Evolutionary conservation across 1,284 basidiomycete species (phyloP).

Genomic region (Cryptococcus maquisensis): DNA sequence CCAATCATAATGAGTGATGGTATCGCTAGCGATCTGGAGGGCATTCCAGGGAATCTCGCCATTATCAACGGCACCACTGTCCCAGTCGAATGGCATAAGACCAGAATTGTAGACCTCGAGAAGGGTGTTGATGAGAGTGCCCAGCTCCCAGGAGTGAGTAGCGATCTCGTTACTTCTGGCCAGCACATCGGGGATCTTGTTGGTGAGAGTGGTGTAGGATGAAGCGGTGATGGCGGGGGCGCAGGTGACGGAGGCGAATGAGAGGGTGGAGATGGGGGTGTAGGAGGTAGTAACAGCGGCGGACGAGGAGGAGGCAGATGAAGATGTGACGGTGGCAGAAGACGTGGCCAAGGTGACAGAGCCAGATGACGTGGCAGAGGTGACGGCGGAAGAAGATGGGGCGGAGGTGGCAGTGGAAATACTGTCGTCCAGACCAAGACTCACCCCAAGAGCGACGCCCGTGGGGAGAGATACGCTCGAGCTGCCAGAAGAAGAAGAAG

Average conservation of each 20-base stretch:
- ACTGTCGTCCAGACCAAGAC: no score
- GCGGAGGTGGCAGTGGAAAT: no score
- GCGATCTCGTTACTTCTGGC: conserved; percentile 20
- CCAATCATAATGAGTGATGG: conserved; percentile 18
- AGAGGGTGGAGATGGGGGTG: background rate
- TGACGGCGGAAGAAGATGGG: no score
- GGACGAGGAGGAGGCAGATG: background rate
- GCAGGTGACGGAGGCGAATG: conserved; percentile 7
- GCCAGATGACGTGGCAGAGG: no score
- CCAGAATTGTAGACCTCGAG: conserved; percentile 29
- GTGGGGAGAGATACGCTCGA: no score
- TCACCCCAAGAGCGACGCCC: no score
- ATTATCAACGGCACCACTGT: conserved; percentile 1
- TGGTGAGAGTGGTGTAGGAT: conserved; percentile 13
- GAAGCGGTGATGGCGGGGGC: conserved; percentile 10
- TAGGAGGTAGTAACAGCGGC: background rate
- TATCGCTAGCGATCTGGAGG: conserved; percentile 8
- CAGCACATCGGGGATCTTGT: conserved; percentile 16
- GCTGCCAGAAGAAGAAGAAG: no score
- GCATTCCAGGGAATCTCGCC: conserved; percentile 15
- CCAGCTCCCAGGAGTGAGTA: conserved; percentile 33
- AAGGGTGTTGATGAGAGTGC: conserved; percentile 23
- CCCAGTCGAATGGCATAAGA: conserved; percentile 24
- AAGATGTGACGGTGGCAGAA: background rate
- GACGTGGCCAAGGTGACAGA: background rate